Evolutionary conservation across 441 rosid species (phyloP).

Genomic region (Euphorbia celastroides): DNA sequence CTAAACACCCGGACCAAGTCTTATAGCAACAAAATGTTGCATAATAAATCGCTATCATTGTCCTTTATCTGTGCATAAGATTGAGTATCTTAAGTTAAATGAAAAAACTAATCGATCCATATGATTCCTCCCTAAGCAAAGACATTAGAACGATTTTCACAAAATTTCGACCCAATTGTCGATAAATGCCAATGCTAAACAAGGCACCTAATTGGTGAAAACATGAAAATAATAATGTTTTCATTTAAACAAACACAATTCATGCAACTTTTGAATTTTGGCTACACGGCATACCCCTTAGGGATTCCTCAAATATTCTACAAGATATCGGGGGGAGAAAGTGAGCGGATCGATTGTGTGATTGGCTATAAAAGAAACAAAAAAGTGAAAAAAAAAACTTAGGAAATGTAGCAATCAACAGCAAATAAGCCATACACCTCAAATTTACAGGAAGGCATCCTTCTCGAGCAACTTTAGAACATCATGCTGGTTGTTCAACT

Average conservation of each 20-base stretch:
- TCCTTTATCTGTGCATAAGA: too few relatives aligned
- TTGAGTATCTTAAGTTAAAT: too few relatives aligned
- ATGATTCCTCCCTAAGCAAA: too few relatives aligned
- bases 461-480: slow-evolving; percentile 91
- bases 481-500: slow-evolving; percentile 86
- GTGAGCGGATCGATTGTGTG: slow-evolving; percentile 5
- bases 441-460: slow-evolving; percentile 76
- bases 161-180: not conserved
- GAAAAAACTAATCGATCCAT: too few relatives aligned
- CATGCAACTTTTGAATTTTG: not conserved
- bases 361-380: not conserved
- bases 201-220: not conserved
- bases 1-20: too few relatives aligned
- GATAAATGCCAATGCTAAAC: not conserved
- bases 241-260: slow-evolving; percentile 3
- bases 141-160: not conserved
- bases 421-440: not conserved
- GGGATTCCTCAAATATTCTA: slow-evolving; percentile 3
- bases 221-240: not conserved
- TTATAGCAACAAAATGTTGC: too few relatives aligned
- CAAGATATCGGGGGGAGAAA: not conserved
- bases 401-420: slow-evolving; percentile 10
- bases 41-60: too few relatives aligned
- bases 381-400: not conserved
- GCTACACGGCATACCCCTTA: slow-evolving; percentile 12